A percentile compares a stretch with the other conserved stretches of the same genome.
phyloP scores from a whole-genome alignment of 768 basidiomycete species.

The Mycena filopes region DNA sequence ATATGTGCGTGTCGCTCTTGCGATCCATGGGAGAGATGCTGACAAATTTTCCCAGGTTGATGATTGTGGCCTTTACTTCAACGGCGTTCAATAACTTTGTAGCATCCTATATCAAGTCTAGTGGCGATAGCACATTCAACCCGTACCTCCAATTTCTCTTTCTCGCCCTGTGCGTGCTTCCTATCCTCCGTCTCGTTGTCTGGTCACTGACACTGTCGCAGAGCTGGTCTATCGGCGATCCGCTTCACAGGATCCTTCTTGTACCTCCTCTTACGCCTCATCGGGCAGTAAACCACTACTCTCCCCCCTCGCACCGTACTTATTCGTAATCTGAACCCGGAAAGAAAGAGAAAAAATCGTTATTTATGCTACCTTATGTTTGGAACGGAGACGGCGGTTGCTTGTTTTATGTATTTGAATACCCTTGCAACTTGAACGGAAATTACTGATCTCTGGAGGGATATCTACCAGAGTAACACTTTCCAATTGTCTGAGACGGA shows the following conservation, averaged over 20 bases:
- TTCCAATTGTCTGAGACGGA: too few species aligned
- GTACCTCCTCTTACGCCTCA: constrained; percentile 81
- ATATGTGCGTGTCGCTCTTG: constrained; percentile 67
- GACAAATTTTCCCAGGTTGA: constrained; percentile 53
- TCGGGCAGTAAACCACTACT: constrained; percentile 59
- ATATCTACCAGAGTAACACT: too few species aligned
- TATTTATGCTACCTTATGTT: too few species aligned
- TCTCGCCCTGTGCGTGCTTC: constrained; percentile 57
- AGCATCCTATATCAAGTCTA: constrained; percentile 60
- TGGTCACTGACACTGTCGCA: constrained; percentile 36
- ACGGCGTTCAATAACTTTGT: constrained; percentile 82
- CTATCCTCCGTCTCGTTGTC: neutral
- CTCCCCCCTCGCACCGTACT: too few species aligned
- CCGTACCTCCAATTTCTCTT: constrained; percentile 92
- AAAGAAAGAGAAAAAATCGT: too few species aligned
- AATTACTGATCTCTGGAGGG: too few species aligned
- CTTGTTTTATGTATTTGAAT: too few species aligned
- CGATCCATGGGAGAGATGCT: constrained; percentile 12
- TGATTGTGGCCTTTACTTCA: constrained; percentile 83
- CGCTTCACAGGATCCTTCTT: constrained; percentile 83
- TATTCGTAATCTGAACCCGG: too few species aligned
- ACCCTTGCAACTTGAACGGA: too few species aligned
- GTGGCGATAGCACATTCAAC: constrained; percentile 73
- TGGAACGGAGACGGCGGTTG: too few species aligned
- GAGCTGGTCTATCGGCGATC: constrained; percentile 82